Evolutionary conservation across 2,329 filamentous ascomycete genomes (phyloP), one percentile per base, ranked within the genome.

Genomic region (Cytospora piceae): DNA sequence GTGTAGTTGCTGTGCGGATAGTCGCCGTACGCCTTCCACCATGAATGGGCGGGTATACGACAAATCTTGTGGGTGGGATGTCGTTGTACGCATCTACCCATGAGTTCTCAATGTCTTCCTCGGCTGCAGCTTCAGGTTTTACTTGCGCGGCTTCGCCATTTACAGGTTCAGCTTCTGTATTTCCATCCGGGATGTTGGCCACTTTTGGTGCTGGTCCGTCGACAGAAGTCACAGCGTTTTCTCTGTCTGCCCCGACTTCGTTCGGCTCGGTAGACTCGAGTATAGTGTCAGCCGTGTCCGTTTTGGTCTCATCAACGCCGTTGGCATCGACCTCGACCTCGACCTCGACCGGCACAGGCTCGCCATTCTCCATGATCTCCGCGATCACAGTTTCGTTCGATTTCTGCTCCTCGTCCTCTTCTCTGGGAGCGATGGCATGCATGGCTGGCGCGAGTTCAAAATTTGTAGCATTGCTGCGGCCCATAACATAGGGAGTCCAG

Each of bases 401-500:
- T 66, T 81, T 81, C 5, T 71, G 69, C 32, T 80, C 79, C 14
- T 86, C 85, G 8, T 90, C 87, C 27, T 93, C 93, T 68, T 96
- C 93, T 42, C 94, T 87, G 6, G 90, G 93, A 15, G 94, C 94
- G 62, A 98, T 92, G 1, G 94, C 91, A 69, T 92, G 94, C 64
- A 98, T 81, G 8, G 90, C 85, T 7, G 92, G 92, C 7, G 89
- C 91, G 58, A 93, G 86, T 73, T 96, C 93, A 72, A 95, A 94
- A 72, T 92, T 91, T 4, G 90, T 90, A 42, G 90, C 87, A 70
- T 91, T 94, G 75, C 87, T 90, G 68, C 93, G 88, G 31, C 95
- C 94, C 93, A 97, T 98, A 52, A 98, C 89, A 75, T 97, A 99
- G 0, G 95, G 95, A 17, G 94, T 97, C 95, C 95, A 99, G 14